These are phyloP conservation scores for Phytophthora multivora DNA, from an alignment of 352 stramenopile genomes.

Conservation along the genomic window DNA sequence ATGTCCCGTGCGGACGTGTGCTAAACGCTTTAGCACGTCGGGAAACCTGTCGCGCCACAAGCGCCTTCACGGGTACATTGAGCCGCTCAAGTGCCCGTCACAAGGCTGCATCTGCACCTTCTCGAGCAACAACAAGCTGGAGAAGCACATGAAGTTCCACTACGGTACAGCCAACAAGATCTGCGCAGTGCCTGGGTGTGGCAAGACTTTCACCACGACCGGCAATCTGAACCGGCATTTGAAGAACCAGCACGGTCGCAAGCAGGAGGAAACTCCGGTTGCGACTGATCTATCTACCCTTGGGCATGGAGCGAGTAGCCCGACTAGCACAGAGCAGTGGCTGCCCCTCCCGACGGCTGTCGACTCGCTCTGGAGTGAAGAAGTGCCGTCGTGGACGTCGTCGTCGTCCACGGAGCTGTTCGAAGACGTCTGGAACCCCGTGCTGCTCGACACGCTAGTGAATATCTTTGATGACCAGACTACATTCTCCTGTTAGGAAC, in stretches of 20 bases:
- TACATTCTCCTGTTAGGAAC: constrained; percentile 26
- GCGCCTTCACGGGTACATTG: constrained; percentile 39
- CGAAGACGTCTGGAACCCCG: constrained; percentile 34
- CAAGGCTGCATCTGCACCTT: constrained; percentile 26
- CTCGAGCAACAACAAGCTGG: constrained; percentile 33
- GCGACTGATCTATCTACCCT: neutral
- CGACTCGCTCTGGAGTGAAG: constrained; percentile 17
- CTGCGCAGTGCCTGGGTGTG: constrained; percentile 32
- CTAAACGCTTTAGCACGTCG: constrained; percentile 50
- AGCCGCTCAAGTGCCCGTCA: constrained; percentile 29
- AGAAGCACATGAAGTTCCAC: constrained; percentile 45
- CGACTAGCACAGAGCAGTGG: constrained; percentile 36
- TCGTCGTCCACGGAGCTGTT: constrained; percentile 19
- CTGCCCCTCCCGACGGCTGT: constrained; percentile 9
- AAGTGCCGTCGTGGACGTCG: constrained; percentile 6
- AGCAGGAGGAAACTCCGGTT: constrained; percentile 4
- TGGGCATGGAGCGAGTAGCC: constrained; percentile 22
- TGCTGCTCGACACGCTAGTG: constrained; percentile 29
- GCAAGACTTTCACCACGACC: constrained; percentile 49
- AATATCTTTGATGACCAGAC: constrained; percentile 36
- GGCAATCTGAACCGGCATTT: constrained; percentile 51
- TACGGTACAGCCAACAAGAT: constrained; percentile 35
- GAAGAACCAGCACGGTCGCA: constrained; percentile 41
- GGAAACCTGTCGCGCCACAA: constrained; percentile 51
- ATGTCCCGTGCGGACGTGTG: constrained; percentile 32